Percentiles rank a stretch among this genome's conserved stretches.
phyloP scores from a whole-genome alignment of 805 yeast genomes.

The Wickerhamiella australiensis region DNA sequence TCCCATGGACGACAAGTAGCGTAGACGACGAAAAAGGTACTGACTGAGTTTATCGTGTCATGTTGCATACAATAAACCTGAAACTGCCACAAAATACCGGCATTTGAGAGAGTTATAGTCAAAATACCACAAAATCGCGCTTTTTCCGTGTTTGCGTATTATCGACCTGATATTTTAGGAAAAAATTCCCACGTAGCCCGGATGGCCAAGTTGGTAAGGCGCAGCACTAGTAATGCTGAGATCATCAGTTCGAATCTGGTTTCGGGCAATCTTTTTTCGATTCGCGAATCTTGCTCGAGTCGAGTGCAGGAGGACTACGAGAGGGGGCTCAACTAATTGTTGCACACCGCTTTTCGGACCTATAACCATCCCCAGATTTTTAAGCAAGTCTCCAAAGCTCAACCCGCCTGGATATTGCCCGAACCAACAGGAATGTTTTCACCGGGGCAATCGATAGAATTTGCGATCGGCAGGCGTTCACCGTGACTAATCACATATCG shows the following conservation, averaged over 20 bases:
- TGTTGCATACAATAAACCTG: no score
- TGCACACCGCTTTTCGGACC: no score
- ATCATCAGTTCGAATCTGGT: slow-evolving; percentile 71
- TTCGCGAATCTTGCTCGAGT: no score
- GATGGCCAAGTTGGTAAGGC: slow-evolving; percentile 68
- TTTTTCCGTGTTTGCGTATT: not conserved
- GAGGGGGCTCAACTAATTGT: no score
- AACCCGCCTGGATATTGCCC: no score
- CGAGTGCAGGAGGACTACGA: no score
- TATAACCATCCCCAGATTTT: no score
- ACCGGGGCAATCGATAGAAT: not conserved
- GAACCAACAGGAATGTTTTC: not conserved
- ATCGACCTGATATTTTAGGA: not conserved
- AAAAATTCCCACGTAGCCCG: slow-evolving; percentile 29
- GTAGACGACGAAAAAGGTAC: no score
- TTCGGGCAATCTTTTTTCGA: slow-evolving; percentile 39
- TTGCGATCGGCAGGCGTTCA: not conserved
- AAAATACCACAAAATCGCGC: not conserved
- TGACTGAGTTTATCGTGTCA: no score
- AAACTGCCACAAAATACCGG: not conserved
- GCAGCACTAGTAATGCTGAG: slow-evolving; percentile 83
- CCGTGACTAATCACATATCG: not conserved
- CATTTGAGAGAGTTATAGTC: not conserved
- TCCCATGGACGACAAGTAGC: no score
- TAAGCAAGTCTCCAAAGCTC: no score